Evolutionary conservation across 2,329 filamentous ascomycete genomes (phyloP), one percentile per base, ranked within the genome.

Genomic region (Fusarium praegraminearum): DNA sequence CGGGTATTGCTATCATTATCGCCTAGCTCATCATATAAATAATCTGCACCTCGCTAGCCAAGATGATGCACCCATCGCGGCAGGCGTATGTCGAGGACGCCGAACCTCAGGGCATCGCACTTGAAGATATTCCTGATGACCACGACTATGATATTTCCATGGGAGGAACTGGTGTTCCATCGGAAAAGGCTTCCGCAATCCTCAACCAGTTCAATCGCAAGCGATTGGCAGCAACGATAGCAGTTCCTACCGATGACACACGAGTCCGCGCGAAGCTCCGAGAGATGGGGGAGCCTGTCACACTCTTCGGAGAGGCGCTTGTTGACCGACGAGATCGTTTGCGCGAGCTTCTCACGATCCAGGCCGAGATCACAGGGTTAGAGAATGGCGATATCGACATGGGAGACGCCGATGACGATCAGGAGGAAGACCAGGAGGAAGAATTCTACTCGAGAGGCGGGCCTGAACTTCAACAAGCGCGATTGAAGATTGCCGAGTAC

Each of bases 51-150:
- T 26, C 44, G 38, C 28, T 20, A 57, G 62, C 67, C 80, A 83
- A 75, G 70, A 89, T 87, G 83, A 89, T 97, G 83, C 95, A 98
- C 84, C 95, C 95, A 62, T 90, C 95, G 79, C 89, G 96, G 71
- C 91, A 95, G 81, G 95, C 95, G 43, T 98, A 97, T 80, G 94
- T 98, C 70, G 95, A 98, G 85, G 95, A 98, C 77, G 90, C 84
- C 44, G 85, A 88, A 77, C 87, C 91, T 70, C 72, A 70, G 55
- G 83, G 83, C 41, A 80, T 86, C 52, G 82, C 84, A 63, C 72
- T 87, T 40, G 82, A 85, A 63, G 83, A 85, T 65, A 77, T 89
- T 40, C 86, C 83, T 41, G 81, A 85, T 69, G 94, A 98, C 76
- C 92, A 90, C 76, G 91, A 98, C 81, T 96, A 98, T 85, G 89